Evolutionary conservation across 1,284 basidiomycete genomes (phyloP).

Genomic region (Papiliotrema fonsecae): DNA sequence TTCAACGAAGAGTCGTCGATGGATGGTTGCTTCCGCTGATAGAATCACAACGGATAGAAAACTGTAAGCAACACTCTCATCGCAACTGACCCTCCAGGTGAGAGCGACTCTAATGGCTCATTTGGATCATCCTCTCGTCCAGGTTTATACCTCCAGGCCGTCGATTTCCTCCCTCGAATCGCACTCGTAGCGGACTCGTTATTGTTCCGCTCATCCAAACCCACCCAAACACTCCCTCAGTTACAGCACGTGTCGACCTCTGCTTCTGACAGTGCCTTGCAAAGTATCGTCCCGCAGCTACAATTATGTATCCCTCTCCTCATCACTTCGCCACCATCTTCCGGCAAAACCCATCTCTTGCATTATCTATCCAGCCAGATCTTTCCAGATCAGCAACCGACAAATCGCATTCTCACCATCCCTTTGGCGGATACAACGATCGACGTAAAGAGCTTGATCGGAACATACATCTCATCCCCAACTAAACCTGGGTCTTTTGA

Average conservation of each 20-base stretch:
- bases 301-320: constrained; percentile 72
- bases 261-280: constrained; percentile 59
- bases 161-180: constrained; percentile 53
- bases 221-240: constrained; percentile 54
- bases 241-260: constrained; percentile 61
- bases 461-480: constrained; percentile 87
- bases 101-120: background rate
- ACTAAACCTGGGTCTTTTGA: constrained; percentile 84
- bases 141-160: background rate
- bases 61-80: constrained; percentile 45
- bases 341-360: constrained; percentile 82
- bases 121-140: background rate
- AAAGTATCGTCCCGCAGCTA: constrained; percentile 60
- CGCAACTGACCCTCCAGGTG: background rate
- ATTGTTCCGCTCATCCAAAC: constrained; percentile 20
- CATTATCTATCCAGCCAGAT: constrained; percentile 67
- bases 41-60: constrained; percentile 60
- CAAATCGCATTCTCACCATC: constrained; percentile 64
- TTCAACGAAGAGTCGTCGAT: constrained; percentile 53
- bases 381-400: constrained; percentile 52
- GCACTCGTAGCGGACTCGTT: constrained; percentile 18
- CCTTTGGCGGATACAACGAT: constrained; percentile 91
- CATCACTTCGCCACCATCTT: constrained; percentile 79
- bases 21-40: constrained; percentile 72
- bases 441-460: constrained; percentile 88